Evolutionary conservation across 805 yeast species (phyloP).

Genomic region (Saturnispora silvae): DNA sequence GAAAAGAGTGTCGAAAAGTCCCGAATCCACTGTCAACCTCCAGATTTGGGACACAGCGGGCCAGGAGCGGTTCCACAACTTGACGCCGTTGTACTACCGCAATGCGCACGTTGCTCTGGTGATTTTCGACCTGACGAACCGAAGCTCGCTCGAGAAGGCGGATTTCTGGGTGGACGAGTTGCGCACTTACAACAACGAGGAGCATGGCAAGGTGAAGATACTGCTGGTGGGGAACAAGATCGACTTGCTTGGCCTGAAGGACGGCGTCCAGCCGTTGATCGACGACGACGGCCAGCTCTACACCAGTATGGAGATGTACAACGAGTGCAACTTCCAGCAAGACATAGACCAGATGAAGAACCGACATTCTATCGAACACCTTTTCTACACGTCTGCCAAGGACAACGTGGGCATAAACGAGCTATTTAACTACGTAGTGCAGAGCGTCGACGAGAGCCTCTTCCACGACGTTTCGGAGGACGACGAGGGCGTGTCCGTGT

Average conservation of each 20-base stretch:
- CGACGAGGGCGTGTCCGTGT: constrained; percentile 3
- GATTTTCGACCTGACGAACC: constrained; percentile 70
- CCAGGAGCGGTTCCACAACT: constrained; percentile 73
- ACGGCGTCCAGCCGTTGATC: constrained; percentile 3
- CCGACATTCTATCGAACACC: constrained; percentile 14
- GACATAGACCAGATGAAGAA: constrained; percentile 18
- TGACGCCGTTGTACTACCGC: constrained; percentile 77
- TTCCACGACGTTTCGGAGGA: constrained; percentile 19
- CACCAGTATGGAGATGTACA: constrained; percentile 4
- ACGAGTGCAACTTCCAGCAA: constrained; percentile 17
- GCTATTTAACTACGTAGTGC: constrained; percentile 28
- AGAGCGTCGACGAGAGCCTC: constrained; percentile 20
- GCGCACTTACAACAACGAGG: constrained; percentile 20
- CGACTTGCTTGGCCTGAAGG: constrained; percentile 38
- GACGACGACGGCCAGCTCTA: constrained; percentile 1
- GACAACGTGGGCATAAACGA: constrained; percentile 50
- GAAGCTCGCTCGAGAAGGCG: constrained; percentile 51
- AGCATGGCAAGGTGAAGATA: constrained; percentile 22
- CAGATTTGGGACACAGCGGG: constrained; percentile 97
- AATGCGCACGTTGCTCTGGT: constrained; percentile 78
- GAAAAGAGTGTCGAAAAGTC: constrained; percentile 43
- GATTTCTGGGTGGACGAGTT: constrained; percentile 87
- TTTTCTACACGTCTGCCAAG: constrained; percentile 55
- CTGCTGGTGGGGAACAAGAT: constrained; percentile 72
- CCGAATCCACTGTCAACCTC: constrained; percentile 31